These are phyloP conservation scores for Lojkania enalia DNA, from an alignment of 2,329 filamentous ascomycete species.

Conservation along the genomic window DNA sequence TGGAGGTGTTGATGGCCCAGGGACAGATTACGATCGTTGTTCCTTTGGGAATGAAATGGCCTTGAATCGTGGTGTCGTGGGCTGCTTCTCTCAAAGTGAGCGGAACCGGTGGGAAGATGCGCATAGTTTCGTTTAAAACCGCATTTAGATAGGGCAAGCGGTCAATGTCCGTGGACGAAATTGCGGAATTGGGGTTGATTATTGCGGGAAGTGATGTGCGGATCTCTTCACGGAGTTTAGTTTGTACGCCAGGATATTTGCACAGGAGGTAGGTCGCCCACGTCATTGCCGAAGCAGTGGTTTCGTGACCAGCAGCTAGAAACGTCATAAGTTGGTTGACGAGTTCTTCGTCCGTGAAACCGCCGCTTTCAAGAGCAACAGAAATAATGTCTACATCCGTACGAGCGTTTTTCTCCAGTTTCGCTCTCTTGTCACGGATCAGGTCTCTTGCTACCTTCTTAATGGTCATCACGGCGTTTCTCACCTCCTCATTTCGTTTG, in stretches of 20 bases:
- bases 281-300: constrained; percentile 57
- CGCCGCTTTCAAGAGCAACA: constrained; percentile 75
- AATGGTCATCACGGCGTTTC: constrained; percentile 40
- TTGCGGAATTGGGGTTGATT: constrained; percentile 41
- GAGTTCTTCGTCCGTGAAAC: constrained; percentile 77
- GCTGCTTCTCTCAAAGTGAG: constrained; percentile 68
- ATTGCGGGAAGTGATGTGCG: constrained; percentile 51
- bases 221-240: constrained; percentile 55
- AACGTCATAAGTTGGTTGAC: constrained; percentile 91
- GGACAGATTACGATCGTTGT: constrained; percentile 69
- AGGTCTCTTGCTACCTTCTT: constrained; percentile 69
- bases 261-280: constrained; percentile 60
- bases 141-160: constrained; percentile 75
- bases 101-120: constrained; percentile 72
- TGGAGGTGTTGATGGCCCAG: constrained; percentile 70
- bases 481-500: constrained; percentile 61
- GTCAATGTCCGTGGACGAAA: constrained; percentile 65
- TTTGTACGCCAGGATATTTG: constrained; percentile 54
- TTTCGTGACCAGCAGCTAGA: constrained; percentile 69
- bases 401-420: constrained; percentile 50
- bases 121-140: constrained; percentile 75
- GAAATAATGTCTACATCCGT: constrained; percentile 74
- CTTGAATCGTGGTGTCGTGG: constrained; percentile 66
- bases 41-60: constrained; percentile 68
- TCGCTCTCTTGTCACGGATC: constrained; percentile 69